Base-by-base conservation (phyloP, 2,329 filamentous ascomycete species). In the Diaporthe sp. region DNA sequence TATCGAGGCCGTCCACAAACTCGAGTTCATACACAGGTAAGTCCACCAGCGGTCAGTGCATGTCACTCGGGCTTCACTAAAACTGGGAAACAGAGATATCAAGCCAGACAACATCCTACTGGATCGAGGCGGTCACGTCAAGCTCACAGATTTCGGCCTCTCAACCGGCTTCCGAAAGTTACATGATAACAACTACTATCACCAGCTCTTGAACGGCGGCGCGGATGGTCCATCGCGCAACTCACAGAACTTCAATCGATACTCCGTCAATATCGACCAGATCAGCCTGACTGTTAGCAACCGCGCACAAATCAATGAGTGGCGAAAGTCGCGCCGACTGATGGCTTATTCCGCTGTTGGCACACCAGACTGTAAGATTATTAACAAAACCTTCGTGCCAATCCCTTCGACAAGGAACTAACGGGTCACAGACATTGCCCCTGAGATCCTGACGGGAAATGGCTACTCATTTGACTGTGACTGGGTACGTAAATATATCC, bases 331-430 rank as follows among this genome's bases (percentile, higher is more conserved):
- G 71, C 91, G 93, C 78, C 91, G 93, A 78, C 91, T 94, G 78
- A 92, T 95, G 86, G 93, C 93, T n/a, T 95, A 95, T 82, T 95
- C 93, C 5, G 95, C 93, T 10, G 93, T 95, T 72, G 93, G 93
- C 77, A 95, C 93, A 25, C 93, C 93, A 28, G 93, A 95, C 83
- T 95, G 64, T 68, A 19, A 40, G 47, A 2, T 22, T 19, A 13
- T 40, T n/a, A 8, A 38, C 2, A 5, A 5, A 15, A 28, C 10
- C 10, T 13, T 22, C 30, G 30, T 4, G 4, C 22, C 47, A 38
- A 19, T 3, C 22, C 35, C 33, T 4, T 17, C 19, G n/a, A 15
- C 33, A 13, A 38, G 2, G 6, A 1, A 30, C n/a, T 54, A 19
- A 54, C n/a, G 13, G 81, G 95, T 95, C 82, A 93, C 30, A 71